phyloP scores from a whole-genome alignment of 148 eudicot species.

The Silene conica region DNA sequence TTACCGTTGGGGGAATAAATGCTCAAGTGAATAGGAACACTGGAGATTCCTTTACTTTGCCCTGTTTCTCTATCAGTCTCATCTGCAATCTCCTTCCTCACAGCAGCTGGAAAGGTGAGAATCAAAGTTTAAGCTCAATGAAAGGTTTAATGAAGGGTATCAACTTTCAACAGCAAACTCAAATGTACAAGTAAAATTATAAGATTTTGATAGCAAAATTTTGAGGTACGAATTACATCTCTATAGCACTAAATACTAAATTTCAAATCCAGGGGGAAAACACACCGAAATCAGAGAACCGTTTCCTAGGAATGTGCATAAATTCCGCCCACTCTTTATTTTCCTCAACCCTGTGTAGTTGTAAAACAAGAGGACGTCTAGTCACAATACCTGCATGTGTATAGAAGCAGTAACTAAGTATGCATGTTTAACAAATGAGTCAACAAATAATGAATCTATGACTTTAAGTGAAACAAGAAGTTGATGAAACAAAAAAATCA shows the following conservation, averaged over 20 bases:
- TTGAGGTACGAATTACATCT: not conserved
- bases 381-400: conserved; percentile 81
- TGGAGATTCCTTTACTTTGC: conserved; percentile 68
- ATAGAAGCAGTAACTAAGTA: conserved; percentile 9
- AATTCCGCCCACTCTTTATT: conserved; percentile 96
- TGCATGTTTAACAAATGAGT: not conserved
- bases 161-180: not conserved
- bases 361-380: conserved; percentile 95
- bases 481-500: not conserved
- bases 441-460: not conserved
- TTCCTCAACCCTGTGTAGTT: conserved; percentile 87
- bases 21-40: conserved; percentile 93
- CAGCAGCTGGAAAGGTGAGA: conserved; percentile 65
- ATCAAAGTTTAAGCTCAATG: conserved; percentile 16
- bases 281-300: conserved; percentile 83
- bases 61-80: conserved; percentile 99
- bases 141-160: not conserved
- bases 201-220: not conserved
- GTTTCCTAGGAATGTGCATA: conserved; percentile 82
- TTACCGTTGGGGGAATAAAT: conserved; percentile 86
- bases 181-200: not conserved
- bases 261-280: not conserved
- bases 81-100: conserved; percentile 91
- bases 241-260: not conserved
- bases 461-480: not conserved